These are phyloP conservation scores for Oropetium thomaeum DNA, from an alignment of 176 grass and related monocot species.

Conservation along the genomic window DNA sequence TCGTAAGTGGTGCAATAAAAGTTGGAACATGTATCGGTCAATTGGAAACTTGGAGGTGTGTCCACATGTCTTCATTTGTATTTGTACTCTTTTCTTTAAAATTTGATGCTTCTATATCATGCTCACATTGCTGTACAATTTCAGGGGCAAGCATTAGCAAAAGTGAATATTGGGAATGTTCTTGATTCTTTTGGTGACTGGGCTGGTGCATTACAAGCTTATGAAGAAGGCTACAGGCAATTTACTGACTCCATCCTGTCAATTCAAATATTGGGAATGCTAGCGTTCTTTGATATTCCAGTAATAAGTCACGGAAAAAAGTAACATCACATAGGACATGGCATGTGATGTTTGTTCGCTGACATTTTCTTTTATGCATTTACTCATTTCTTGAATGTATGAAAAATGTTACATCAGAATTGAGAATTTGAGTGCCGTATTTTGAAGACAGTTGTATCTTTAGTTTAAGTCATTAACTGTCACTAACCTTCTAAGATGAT, in stretches of 20 bases:
- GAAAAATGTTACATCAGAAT: background rate
- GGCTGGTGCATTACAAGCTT: slow-evolving; percentile 75
- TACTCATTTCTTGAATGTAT: background rate
- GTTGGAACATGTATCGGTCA: slow-evolving; percentile 67
- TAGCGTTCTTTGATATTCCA: background rate
- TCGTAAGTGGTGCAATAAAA: slow-evolving; percentile 85
- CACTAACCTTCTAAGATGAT: background rate
- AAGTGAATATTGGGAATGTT: slow-evolving; percentile 90
- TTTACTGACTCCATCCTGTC: slow-evolving; percentile 21
- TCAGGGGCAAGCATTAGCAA: slow-evolving; percentile 92
- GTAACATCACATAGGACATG: slow-evolving; percentile 17
- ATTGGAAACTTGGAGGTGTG: slow-evolving; percentile 82
- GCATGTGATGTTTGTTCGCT: background rate
- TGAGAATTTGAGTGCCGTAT: slow-evolving; percentile 8
- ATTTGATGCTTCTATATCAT: slow-evolving; percentile 19
- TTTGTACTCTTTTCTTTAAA: slow-evolving; percentile 22
- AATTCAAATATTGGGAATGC: slow-evolving; percentile 1
- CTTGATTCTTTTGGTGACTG: slow-evolving; percentile 78
- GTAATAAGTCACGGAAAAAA: slow-evolving; percentile 13
- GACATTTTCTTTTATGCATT: slow-evolving; percentile 17
- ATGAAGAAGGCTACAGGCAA: slow-evolving; percentile 93
- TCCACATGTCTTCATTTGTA: slow-evolving; percentile 19
- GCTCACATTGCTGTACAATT: slow-evolving; percentile 33
- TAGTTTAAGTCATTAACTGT: background rate
- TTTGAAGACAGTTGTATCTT: slow-evolving; percentile 6